Percentiles rank a stretch among this genome's conserved stretches.
Conservation (phyloP, 345 rosid species). For the Salix dunnii region DNA sequence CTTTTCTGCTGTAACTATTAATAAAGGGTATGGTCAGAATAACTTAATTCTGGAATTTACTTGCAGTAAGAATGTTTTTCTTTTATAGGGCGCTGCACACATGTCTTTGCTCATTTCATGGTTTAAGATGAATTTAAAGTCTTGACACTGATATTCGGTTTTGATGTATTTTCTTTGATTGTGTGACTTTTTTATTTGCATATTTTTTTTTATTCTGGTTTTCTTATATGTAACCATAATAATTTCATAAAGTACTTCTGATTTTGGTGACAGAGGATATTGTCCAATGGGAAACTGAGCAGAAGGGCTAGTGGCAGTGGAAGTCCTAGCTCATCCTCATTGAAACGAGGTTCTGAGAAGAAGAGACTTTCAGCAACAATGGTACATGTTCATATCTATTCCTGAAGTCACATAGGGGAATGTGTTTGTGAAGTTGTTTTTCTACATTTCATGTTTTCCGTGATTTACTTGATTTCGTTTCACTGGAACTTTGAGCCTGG, state of each 20-base stretch:
- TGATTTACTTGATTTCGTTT: background rate
- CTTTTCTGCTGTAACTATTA: background rate
- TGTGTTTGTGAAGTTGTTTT: background rate
- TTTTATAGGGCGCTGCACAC: background rate
- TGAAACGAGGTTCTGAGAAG: conserved; percentile 58
- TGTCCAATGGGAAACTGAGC: conserved; percentile 41
- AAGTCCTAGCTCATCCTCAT: conserved; percentile 40
- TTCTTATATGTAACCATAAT: background rate
- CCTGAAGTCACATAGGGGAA: background rate
- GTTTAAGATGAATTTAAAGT: background rate
- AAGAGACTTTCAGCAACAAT: conserved; percentile 45
- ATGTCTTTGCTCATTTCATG: background rate
- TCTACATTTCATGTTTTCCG: background rate
- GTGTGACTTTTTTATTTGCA: background rate
- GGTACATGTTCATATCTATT: conserved; percentile 25
- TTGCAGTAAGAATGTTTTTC: background rate
- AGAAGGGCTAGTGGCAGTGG: conserved; percentile 48
- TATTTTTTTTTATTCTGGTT: background rate
- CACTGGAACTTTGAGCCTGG: background rate
- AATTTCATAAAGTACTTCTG: background rate
- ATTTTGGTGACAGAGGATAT: conserved; percentile 38
- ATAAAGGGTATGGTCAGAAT: background rate
- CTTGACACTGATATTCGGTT: background rate
- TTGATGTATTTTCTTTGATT: background rate
- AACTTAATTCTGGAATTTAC: background rate